Percentiles rank a stretch among this genome's conserved stretches.
phyloP scores from a whole-genome alignment of 2,329 filamentous ascomycete genomes.

The Sporothrix luriei region DNA sequence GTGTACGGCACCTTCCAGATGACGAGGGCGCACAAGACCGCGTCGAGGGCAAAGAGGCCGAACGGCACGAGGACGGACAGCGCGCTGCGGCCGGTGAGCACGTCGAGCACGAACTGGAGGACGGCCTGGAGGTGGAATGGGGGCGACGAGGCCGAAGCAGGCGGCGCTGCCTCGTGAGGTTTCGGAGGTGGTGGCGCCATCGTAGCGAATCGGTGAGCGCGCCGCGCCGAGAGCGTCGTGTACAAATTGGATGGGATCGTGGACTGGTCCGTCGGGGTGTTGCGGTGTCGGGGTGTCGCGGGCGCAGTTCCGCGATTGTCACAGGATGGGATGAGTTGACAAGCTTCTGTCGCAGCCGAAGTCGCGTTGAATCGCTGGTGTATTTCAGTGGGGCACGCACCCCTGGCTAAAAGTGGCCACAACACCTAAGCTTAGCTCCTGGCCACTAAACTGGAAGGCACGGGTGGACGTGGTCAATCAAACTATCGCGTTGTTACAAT shows the following conservation, averaged over 20 bases:
- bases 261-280: not conserved
- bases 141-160: conserved; percentile 22
- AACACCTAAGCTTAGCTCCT: not conserved
- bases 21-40: conserved; percentile 69
- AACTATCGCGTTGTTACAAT: no score
- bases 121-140: conserved; percentile 38
- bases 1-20: conserved; percentile 88
- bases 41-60: conserved; percentile 69
- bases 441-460: not conserved
- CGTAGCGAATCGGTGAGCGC: no score
- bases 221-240: not conserved
- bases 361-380: not conserved
- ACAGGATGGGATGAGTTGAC: no score
- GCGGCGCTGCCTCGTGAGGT: not conserved
- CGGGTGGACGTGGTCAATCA: no score
- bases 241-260: not conserved
- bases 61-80: conserved; percentile 58
- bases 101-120: conserved; percentile 45
- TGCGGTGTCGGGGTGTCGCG: not conserved
- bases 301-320: not conserved
- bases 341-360: not conserved
- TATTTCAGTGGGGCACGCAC: conserved; percentile 9
- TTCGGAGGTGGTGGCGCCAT: not conserved
- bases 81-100: conserved; percentile 53
- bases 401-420: conserved; percentile 14